phyloP scores from a whole-genome alignment of 23 red algal genomes.

The Gracilariopsis chorda region DNA sequence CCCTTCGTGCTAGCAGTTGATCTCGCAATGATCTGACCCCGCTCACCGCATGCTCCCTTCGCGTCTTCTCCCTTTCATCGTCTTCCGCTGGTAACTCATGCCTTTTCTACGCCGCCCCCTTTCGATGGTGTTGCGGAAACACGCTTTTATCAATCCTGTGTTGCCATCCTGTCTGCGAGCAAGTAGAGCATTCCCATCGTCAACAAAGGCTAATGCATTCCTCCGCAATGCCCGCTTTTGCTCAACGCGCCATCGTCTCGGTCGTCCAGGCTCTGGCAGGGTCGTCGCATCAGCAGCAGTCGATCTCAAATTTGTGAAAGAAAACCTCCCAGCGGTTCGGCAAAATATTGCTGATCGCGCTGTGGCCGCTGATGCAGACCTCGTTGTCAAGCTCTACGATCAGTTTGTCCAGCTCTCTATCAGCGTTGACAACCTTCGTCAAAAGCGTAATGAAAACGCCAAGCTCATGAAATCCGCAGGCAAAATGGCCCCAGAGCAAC shows the following conservation, averaged over 20 bases:
- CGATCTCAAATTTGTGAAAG: slow-evolving; percentile 62
- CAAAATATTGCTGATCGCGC: slow-evolving; percentile 70
- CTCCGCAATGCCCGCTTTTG: neutral
- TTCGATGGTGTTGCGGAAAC: neutral
- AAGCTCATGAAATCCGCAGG: slow-evolving; percentile 75
- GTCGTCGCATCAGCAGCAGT: slow-evolving; percentile 30
- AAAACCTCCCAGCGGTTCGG: slow-evolving; percentile 59
- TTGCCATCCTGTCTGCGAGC: neutral
- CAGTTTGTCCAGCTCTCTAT: slow-evolving; percentile 25
- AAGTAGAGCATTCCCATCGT: neutral
- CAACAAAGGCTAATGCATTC: neutral
- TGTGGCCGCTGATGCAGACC: slow-evolving; percentile 72
- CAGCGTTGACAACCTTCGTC: slow-evolving; percentile 47
- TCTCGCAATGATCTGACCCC: no score
- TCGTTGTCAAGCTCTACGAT: slow-evolving; percentile 79
- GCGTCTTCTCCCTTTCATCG: no score
- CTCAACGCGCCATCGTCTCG: neutral
- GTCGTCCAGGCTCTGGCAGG: slow-evolving; percentile 35
- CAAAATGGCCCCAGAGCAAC: slow-evolving; percentile 62
- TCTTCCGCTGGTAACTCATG: no score
- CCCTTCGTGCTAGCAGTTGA: no score
- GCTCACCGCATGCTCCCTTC: no score
- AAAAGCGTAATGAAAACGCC: slow-evolving; percentile 79
- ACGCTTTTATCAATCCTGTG: slow-evolving; percentile 2
- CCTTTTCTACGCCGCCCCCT: neutral